These are phyloP conservation scores for Guadua angustifolia DNA, from an alignment of 176 grass and related monocot genomes.

Conservation along the genomic window DNA sequence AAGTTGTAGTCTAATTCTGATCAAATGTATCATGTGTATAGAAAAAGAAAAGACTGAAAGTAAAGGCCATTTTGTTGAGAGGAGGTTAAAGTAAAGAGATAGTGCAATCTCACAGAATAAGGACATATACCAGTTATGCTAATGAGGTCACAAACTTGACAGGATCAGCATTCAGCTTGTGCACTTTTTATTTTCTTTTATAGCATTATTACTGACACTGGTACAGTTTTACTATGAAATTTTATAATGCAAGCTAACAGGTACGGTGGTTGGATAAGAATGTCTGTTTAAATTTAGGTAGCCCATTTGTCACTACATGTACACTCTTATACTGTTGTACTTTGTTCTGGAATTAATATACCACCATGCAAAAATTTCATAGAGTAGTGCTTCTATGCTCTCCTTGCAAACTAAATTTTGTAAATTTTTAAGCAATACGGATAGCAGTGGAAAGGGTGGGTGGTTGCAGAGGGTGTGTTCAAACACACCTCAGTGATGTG, in stretches of 20 bases:
- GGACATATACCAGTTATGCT: background rate
- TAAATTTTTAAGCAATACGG: background rate
- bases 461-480: background rate
- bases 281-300: background rate
- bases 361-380: background rate
- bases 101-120: conserved; percentile 17
- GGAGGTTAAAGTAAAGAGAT: background rate
- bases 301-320: background rate
- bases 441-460: background rate
- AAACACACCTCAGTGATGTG: too few relatives aligned
- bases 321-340: background rate
- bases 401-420: background rate
- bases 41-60: background rate
- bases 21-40: conserved; percentile 32
- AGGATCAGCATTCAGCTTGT: conserved; percentile 8
- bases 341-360: background rate
- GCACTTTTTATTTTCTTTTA: background rate
- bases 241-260: background rate
- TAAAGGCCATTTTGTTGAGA: conserved; percentile 39
- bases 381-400: background rate
- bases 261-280: background rate
- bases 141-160: background rate
- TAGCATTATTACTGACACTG: background rate
- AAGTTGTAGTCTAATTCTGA: conserved; percentile 28
- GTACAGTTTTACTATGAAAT: background rate